Evolutionary conservation across 306 rosid genomes (phyloP), one percentile per base, ranked within the genome.

Genomic region (Parietaria judaica): DNA sequence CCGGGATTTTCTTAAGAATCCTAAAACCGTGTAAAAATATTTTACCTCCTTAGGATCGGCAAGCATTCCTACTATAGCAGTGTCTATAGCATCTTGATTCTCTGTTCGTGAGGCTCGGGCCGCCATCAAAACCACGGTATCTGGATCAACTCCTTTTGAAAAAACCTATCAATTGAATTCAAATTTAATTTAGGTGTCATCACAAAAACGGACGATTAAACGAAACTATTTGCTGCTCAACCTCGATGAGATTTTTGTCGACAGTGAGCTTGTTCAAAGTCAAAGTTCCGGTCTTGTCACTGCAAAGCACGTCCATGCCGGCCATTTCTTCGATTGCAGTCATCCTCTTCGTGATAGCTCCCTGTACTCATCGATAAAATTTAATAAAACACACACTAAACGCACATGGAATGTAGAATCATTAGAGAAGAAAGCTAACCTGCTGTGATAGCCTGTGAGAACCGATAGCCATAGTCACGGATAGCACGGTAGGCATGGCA

Each of bases 281-380:
- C 67, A 92, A 77, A 58, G 98, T 92, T 72, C 98, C 98, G 7
- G 98, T 92, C 76, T 92, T 92, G 64, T 92, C 98, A 68, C 98
- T 92, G 84, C 96, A 92, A 77, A 92, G 98, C 69, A 92, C 98
- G 56, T 92, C 98, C 98, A 92, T 94, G 76, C 99, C 97, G 2
- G 99, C 99, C 99, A 94, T 94, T 72, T 94, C 99, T 79, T 94
- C 99, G 58, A 92, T 92, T 56, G 98, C 96, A 43, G 98, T 92
- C 98, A 92, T 92, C 81, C 98, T 84, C 83, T 92, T 92, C 44
- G 98, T 91, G 75, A 91, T 91, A 61, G 98, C 98, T 36, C 98
- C 98, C 98, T 91, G 77, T 66, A 80, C 35, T 52, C 46, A 83
- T 68, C 43, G 60, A 66, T 63, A 62, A 62, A 66, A 23, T 61